Conservation (phyloP, 805 yeast species). For the Huiozyma sinensis region DNA sequence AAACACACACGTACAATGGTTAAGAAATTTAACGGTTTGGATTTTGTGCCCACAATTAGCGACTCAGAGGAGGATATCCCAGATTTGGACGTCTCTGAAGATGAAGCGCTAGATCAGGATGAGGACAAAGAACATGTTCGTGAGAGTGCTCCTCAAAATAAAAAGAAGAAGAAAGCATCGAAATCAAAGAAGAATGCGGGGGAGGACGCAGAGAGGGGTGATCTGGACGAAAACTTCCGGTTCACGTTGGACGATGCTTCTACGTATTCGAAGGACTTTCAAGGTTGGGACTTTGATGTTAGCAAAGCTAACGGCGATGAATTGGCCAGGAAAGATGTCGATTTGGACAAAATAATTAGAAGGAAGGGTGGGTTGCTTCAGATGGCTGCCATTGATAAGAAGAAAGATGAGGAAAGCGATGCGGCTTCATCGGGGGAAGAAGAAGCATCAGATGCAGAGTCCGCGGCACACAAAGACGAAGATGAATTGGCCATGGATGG, state of each 20-base stretch:
- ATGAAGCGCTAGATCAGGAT: slow-evolving; percentile 25
- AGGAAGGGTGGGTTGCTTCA: slow-evolving; percentile 71
- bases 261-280: slow-evolving; percentile 32
- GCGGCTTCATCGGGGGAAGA: slow-evolving; percentile 30
- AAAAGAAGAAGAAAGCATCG: slow-evolving; percentile 15
- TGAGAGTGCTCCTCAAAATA: slow-evolving; percentile 16
- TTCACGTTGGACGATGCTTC: slow-evolving; percentile 51
- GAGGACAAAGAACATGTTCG: slow-evolving; percentile 10
- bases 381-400: slow-evolving; percentile 37
- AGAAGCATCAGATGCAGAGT: slow-evolving; percentile 19
- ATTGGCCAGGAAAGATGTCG: slow-evolving; percentile 48
- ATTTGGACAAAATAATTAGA: slow-evolving; percentile 77
- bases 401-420: slow-evolving; percentile 35
- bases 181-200: slow-evolving; percentile 17
- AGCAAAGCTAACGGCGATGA: slow-evolving; percentile 8
- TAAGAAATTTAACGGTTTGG: slow-evolving; percentile 21
- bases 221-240: slow-evolving; percentile 61
- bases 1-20: background rate
- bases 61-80: slow-evolving; percentile 67
- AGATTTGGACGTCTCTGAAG: slow-evolving; percentile 40
- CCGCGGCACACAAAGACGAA: slow-evolving; percentile 13
- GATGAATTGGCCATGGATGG: slow-evolving; percentile 31
- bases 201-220: slow-evolving; percentile 36
- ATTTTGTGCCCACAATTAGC: slow-evolving; percentile 60
- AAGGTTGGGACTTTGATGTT: slow-evolving; percentile 72